Evolutionary conservation across 768 basidiomycete species (phyloP).

Genomic region (Termitomyces sp.): DNA sequence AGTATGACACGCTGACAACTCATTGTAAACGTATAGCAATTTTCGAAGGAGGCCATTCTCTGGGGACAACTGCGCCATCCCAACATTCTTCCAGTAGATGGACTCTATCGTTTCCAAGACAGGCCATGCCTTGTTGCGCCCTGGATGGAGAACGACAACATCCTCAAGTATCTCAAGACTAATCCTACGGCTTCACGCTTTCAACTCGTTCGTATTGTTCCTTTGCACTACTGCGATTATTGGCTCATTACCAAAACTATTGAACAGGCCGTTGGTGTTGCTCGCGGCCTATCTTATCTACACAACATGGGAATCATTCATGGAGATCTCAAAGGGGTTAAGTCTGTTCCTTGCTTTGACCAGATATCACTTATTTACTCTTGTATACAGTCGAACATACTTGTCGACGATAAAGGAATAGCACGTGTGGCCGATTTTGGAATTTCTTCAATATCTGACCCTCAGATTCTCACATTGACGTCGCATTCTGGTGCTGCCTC

Average conservation of each 20-base stretch:
- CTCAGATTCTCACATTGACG: not conserved
- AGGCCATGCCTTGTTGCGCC: too few relatives aligned
- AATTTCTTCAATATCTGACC: too few relatives aligned
- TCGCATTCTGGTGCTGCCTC: not conserved
- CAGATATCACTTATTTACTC: not conserved
- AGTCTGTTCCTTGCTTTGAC: not conserved
- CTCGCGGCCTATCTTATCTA: not conserved
- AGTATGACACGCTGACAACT: too few relatives aligned
- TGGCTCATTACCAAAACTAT: not conserved
- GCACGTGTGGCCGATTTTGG: not conserved
- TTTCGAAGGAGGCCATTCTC: too few relatives aligned
- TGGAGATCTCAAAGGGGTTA: not conserved
- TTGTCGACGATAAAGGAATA: not conserved
- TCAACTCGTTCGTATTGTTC: slow-evolving; percentile 2
- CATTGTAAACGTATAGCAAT: too few relatives aligned
- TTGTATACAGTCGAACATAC: not conserved
- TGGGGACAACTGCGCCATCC: too few relatives aligned
- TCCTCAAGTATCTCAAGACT: not conserved
- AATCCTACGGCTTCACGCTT: not conserved
- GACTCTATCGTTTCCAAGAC: too few relatives aligned
- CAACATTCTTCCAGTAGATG: too few relatives aligned
- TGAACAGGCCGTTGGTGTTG: not conserved
- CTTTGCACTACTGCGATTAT: not conserved
- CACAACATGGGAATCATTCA: not conserved
- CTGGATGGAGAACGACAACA: too few relatives aligned